Base-by-base conservation (phyloP, 768 basidiomycete species). In the Naganishia antarctica region DNA sequence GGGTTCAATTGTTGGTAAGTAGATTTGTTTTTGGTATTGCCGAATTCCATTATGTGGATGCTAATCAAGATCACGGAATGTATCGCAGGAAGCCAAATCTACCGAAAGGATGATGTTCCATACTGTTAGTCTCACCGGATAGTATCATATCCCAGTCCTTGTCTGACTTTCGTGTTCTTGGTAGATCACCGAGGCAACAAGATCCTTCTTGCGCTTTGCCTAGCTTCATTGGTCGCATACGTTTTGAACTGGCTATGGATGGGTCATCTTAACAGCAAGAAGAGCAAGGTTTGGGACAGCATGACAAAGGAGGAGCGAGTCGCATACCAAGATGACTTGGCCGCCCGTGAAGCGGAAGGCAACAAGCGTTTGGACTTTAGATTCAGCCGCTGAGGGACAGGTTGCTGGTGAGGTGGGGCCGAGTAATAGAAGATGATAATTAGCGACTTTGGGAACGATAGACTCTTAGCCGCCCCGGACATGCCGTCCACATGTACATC, bases 251-350 rank as follows among this genome's bases (percentile, higher is more conserved):
- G 58, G 37, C 34, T 47, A 3, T 64, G 49, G 58, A 48, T 68
- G 28, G 63, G 66, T 6, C 37, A 64, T 43, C 4, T 60, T 32
- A 86, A 86, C 71, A 73, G 74, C 41, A 72, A 78, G 28, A 76
- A 84, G 67, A 82, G 83, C 37, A 80, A 70, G 47, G 81, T 78
- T 15, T 86, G 85, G 86, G 79, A 80, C 37, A 70, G 76, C 0
- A 81, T 79, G 84, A 77, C 82, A 5, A 63, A 78, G 18, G 76
- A 83, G 81, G 81, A 85, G 71, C 83, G 81, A 69, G 77, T 80
- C 46, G 76, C 84, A 21, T 87, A 88, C 73, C 71, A 86, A 0
- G 80, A 81, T 60, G 85, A 80, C 16, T 85, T 86, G n/a, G 81
- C 79, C 32, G 85, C 87, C 61, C 77, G 81, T 57, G 72, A 71